Percentiles rank a stretch among this genome's conserved stretches.
Conservation (phyloP, 1,139 yeast genomes). For the Suhomyces panamericanus region DNA sequence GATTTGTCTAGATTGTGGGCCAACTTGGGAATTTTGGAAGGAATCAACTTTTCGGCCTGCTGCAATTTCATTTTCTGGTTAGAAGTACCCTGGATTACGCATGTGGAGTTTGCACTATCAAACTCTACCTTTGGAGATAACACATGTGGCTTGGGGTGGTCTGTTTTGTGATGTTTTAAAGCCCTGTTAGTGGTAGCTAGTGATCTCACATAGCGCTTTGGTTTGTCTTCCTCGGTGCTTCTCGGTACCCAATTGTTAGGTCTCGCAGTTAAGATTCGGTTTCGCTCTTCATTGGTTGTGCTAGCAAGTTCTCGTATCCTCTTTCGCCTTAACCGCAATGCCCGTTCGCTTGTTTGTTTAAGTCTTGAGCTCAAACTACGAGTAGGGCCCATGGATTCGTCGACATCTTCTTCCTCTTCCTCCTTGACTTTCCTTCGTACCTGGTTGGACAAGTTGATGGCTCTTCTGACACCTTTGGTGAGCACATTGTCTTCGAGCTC, state of each 20-base stretch:
- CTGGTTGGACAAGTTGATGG: slow-evolving; percentile 12
- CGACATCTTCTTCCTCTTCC: slow-evolving; percentile 5
- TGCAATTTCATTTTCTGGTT: slow-evolving; percentile 10
- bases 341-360: neutral
- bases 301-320: slow-evolving; percentile 5
- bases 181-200: neutral
- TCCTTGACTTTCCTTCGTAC: slow-evolving; percentile 7
- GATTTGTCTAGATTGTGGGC: slow-evolving; percentile 68
- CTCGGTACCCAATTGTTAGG: slow-evolving; percentile 1
- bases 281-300: slow-evolving; percentile 4
- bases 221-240: neutral
- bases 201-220: neutral
- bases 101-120: slow-evolving; percentile 5
- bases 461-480: slow-evolving; percentile 16
- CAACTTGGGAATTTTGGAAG: slow-evolving; percentile 39
- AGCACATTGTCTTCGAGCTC: slow-evolving; percentile 18
- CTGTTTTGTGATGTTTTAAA: neutral
- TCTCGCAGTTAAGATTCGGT: slow-evolving; percentile 3
- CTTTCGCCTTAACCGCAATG: slow-evolving; percentile 4
- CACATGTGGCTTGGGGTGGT: neutral
- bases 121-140: slow-evolving; percentile 2
- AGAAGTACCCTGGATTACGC: neutral
- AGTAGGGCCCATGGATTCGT: too few species aligned
- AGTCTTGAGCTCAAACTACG: too few species aligned
- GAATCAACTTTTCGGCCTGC: slow-evolving; percentile 28